These are phyloP conservation scores for Dictyostelium intermedium DNA, from an alignment of 78 protist genomes.

Conservation along the genomic window DNA sequence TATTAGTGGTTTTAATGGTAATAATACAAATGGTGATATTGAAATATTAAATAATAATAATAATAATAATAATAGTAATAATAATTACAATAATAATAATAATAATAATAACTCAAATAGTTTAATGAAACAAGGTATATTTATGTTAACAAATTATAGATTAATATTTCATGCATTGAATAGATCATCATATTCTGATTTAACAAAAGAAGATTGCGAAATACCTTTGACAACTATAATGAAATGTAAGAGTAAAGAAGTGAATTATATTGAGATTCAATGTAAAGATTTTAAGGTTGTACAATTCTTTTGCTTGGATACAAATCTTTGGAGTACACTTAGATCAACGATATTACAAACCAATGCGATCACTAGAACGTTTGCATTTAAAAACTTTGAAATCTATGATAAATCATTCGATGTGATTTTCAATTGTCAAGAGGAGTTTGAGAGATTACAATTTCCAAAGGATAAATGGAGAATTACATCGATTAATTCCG, in stretches of 20 bases:
- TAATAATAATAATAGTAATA: neutral
- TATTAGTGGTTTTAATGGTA: no score
- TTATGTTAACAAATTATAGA: constrained; percentile 49
- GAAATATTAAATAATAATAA: no score
- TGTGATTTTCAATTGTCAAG: constrained; percentile 23
- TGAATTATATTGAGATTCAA: constrained; percentile 11
- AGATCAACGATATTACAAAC: neutral
- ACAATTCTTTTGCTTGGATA: neutral
- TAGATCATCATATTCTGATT: constrained; percentile 57
- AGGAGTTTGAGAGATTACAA: constrained; percentile 46
- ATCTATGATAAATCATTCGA: constrained; percentile 28
- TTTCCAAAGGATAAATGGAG: constrained; percentile 82
- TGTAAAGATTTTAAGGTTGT: constrained; percentile 38
- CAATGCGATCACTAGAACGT: neutral
- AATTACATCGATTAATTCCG: constrained; percentile 60
- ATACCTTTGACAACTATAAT: constrained; percentile 38
- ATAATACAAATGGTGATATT: no score
- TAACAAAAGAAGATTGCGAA: constrained; percentile 63
- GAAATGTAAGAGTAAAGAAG: neutral
- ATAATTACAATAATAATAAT: no score
- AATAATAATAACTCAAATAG: neutral
- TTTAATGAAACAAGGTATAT: constrained; percentile 27
- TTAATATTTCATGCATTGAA: constrained; percentile 22
- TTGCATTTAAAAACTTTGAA: constrained; percentile 61
- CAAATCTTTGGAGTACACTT: neutral